Base-by-base conservation (phyloP, 2,329 filamentous ascomycete genomes). In the Claviceps sp. region DNA sequence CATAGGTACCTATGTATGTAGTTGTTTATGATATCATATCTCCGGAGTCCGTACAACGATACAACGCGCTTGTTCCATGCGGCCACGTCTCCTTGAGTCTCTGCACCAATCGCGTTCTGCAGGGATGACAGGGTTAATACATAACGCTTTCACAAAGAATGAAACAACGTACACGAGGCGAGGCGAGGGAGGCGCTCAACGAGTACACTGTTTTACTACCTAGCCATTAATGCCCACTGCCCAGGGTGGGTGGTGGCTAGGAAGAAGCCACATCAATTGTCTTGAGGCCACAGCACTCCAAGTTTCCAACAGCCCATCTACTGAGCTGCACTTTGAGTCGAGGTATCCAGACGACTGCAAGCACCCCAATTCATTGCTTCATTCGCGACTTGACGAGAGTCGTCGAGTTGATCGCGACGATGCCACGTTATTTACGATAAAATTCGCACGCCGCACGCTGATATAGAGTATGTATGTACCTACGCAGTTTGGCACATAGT, bases 11-110 rank as follows among this genome's bases (percentile, higher is more conserved):
- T n/a, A n/a, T n/a, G n/a, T n/a, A n/a, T 22, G 20, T 22, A 22
- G 24, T 26, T 26, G 7, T 26, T 7, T 26, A 26, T 26, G 24
- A 26, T 26, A 7, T 7, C 24, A 26, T 26, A 26, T 26, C 24
- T 26, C 24, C 24, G 24, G 20, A 22, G 20, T 22, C 20, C 20
- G 20, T 26, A 26, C 24, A 26, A 26, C 24, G 20, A 22, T 22
- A 9, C 26, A 30, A 30, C 26, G 8, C 26, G 26, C 26, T 30
- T 30, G 8, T 22, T 22, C 22, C 37, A n/a, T n/a, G n/a, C n/a
- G n/a, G n/a, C n/a, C n/a, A n/a, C n/a, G 47, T 49, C 48, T 49
- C 26, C 48, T 40, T 49, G 18, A 40, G 42, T 49, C 26, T 40
- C 40, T 49, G n/a, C 48, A 49, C 47, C 18, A 42, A 42, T 49